Evolutionary conservation across 345 rosid species (phyloP), one percentile per base, ranked within the genome.

Genomic region (Heritiera littoralis): DNA sequence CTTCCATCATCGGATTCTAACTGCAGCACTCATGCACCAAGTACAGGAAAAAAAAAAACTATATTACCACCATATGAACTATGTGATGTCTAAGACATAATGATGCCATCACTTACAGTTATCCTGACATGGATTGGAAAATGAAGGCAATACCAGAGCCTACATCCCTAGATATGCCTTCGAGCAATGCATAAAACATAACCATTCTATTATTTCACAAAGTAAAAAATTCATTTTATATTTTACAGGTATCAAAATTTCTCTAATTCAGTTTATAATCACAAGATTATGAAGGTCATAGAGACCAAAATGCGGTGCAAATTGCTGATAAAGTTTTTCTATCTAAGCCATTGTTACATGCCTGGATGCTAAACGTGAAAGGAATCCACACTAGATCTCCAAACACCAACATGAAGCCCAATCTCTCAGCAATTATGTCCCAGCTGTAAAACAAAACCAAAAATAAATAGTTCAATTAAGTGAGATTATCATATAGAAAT

Each of bases 381-480:
- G 99, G 98, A 85, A 92, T 96, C 95, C 96, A 94, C 72, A 92
- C 85, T 35, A 96, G 88, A 89, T 96, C 99, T 68, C 98, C 99
- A 84, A 94, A 94, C 6, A 94, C 98, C 84, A 96, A 80, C 97
- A 96, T 96, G 89, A 94, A 96, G 59, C 98, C 98, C 80, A 94
- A 80, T 79, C 97, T 90, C 89, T 96, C 99, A 5, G 97, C 98
- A 82, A 96, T 96, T 79, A 92, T 92, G 81, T 94, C 99, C 97
- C 98, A 94, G 64, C 99, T 94, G 87, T 10, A 72, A 77, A 80
- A 70, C 12, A 20, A 8, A 68, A 56, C 30, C 56, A 78, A 56
- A 59, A 11, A 64, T 13, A 52, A 69, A 73, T 23, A 8, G 46
- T n/a, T 63, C 49, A 43, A 15, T 66, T 41, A 65, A 45, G 64